phyloP scores from a whole-genome alignment of 306 rosid species.

The Castanopsis chinensis region DNA sequence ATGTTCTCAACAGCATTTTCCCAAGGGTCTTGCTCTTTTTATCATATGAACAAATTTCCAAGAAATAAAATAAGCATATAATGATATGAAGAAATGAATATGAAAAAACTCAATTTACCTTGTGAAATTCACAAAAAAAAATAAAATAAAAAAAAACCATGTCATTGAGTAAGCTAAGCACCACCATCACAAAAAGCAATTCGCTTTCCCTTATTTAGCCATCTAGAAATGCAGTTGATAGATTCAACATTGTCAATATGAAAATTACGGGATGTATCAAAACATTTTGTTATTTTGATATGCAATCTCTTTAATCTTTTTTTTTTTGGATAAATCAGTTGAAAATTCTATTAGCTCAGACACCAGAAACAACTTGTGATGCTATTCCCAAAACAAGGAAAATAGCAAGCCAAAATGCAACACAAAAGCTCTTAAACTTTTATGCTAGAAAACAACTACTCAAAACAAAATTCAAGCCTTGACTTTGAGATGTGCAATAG shows the following conservation, averaged over 20 bases:
- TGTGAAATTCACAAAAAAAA: slow-evolving; percentile 45
- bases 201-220: slow-evolving; percentile 55
- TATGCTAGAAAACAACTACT: too few species aligned
- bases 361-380: too few species aligned
- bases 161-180: slow-evolving; percentile 31
- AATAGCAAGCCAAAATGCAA: too few species aligned
- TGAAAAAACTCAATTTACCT: slow-evolving; percentile 40
- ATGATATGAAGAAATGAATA: neutral
- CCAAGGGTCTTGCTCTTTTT: slow-evolving; percentile 30
- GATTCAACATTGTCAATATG: slow-evolving; percentile 51
- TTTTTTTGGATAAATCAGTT: too few species aligned
- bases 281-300: slow-evolving; percentile 46
- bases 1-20: slow-evolving; percentile 41
- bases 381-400: too few species aligned
- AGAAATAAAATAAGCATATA: neutral
- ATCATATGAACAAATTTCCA: slow-evolving; percentile 45
- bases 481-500: too few species aligned
- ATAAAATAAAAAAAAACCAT: slow-evolving; percentile 39
- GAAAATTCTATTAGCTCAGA: too few species aligned
- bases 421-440: too few species aligned
- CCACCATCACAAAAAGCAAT: slow-evolving; percentile 49
- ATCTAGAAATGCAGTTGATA: slow-evolving; percentile 48
- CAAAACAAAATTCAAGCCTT: too few species aligned
- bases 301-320: too few species aligned
- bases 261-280: slow-evolving; percentile 53